Evolutionary conservation across 2,329 filamentous ascomycete genomes (phyloP).

Genomic region (Knufia petricola): DNA sequence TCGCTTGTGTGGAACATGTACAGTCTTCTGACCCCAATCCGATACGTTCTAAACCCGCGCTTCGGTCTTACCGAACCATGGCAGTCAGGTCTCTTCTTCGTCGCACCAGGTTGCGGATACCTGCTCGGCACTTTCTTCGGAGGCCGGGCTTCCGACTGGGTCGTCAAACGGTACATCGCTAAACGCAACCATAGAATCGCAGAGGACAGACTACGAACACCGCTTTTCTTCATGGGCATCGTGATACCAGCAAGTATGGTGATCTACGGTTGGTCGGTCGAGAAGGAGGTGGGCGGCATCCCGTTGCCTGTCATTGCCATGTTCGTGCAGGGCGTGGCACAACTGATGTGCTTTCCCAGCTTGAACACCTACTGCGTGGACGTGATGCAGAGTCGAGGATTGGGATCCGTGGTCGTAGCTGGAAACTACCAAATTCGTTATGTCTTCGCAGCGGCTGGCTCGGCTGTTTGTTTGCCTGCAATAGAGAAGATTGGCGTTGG

Average conservation of each 20-base stretch:
- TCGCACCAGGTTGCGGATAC: conserved; percentile 63
- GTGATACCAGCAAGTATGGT: conserved; percentile 55
- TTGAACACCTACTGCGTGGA: conserved; percentile 76
- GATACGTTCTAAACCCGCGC: conserved; percentile 64
- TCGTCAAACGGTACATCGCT: conserved; percentile 55
- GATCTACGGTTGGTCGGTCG: conserved; percentile 58
- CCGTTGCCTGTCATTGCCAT: conserved; percentile 58
- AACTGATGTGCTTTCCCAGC: conserved; percentile 65
- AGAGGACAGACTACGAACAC: conserved; percentile 57
- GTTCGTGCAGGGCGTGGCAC: conserved; percentile 64
- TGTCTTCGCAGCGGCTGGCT: conserved; percentile 60
- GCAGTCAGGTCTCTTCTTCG: conserved; percentile 62
- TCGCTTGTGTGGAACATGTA: conserved; percentile 70
- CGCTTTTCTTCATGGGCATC: conserved; percentile 47
- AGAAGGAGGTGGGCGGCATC: conserved; percentile 46
- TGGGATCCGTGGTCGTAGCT: conserved; percentile 63
- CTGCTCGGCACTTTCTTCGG: conserved; percentile 60
- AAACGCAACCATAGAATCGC: conserved; percentile 53
- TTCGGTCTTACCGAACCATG: conserved; percentile 59
- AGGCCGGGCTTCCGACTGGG: conserved; percentile 60
- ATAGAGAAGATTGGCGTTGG: conserved; percentile 67
- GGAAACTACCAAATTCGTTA: conserved; percentile 75
- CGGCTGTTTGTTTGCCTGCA: conserved; percentile 62
- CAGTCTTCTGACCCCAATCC: conserved; percentile 56
- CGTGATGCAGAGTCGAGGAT: conserved; percentile 56